phyloP scores from a whole-genome alignment of 148 eudicot species.

The Cornus controversa region DNA sequence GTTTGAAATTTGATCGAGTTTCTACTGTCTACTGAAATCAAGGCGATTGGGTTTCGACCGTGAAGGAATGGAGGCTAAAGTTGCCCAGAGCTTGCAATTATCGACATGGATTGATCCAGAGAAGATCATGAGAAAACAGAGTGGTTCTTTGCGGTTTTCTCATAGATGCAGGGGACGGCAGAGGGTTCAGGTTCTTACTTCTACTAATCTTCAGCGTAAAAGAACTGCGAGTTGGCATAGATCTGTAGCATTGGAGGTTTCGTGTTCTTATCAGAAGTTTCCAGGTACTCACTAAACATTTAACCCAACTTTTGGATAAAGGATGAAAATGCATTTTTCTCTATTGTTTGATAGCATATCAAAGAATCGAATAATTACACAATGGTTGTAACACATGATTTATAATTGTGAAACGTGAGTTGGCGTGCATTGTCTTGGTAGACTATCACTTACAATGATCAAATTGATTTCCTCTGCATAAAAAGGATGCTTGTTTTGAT shows the following conservation, averaged over 20 bases:
- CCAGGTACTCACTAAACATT: constrained; percentile 41
- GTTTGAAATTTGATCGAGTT: too few species aligned
- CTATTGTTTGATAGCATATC: neutral
- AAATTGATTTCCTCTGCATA: neutral
- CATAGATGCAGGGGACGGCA: constrained; percentile 29
- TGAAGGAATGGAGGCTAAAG: constrained; percentile 47
- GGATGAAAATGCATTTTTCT: neutral
- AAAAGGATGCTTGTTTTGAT: neutral
- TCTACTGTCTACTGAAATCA: neutral
- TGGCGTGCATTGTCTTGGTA: neutral
- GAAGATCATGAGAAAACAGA: constrained; percentile 33
- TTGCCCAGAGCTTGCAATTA: constrained; percentile 43
- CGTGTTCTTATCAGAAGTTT: constrained; percentile 46
- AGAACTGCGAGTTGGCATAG: constrained; percentile 25
- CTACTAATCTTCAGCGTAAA: constrained; percentile 27
- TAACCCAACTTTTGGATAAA: neutral
- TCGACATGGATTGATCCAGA: constrained; percentile 45
- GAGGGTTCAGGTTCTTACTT: constrained; percentile 29
- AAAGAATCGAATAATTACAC: neutral
- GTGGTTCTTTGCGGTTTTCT: constrained; percentile 34
- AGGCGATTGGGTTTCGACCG: constrained; percentile 11
- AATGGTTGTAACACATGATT: neutral
- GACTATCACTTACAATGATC: neutral
- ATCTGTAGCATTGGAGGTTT: constrained; percentile 33
- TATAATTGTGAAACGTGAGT: neutral